These are phyloP conservation scores for Verbascum thapsus DNA, from an alignment of 257 asterid genomes.

Conservation along the genomic window DNA sequence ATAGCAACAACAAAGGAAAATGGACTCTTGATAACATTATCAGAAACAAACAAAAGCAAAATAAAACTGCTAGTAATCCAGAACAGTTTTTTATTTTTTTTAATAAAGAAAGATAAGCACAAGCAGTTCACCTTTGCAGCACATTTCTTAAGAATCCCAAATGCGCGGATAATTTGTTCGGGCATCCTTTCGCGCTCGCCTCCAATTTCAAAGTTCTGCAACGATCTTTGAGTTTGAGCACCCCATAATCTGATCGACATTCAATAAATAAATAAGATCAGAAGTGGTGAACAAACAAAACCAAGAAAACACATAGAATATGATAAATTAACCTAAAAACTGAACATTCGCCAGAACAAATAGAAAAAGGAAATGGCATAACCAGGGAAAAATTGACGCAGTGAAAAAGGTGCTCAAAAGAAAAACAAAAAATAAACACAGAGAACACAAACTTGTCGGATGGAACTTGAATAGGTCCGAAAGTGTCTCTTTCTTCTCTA, in stretches of 20 bases:
- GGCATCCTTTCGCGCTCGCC: constrained; percentile 98
- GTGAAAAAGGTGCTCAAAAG: neutral
- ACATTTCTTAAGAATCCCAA: constrained; percentile 93
- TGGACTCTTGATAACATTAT: neutral
- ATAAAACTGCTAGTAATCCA: constrained; percentile 12
- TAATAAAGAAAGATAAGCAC: constrained; percentile 1
- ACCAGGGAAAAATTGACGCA: neutral
- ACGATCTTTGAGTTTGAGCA: constrained; percentile 94
- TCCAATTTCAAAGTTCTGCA: constrained; percentile 95
- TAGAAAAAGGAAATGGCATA: neutral
- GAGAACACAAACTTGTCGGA: constrained; percentile 53
- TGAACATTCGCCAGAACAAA: neutral
- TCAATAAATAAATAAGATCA: neutral
- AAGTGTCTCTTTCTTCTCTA: constrained; percentile 89
- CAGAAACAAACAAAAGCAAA: constrained; percentile 12
- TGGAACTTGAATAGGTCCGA: constrained; percentile 92
- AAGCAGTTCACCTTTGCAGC: constrained; percentile 77
- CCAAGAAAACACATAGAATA: neutral
- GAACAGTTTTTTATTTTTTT: neutral
- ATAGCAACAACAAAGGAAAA: constrained; percentile 9
- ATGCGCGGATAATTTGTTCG: constrained; percentile 86
- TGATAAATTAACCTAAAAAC: no score
- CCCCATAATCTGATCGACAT: constrained; percentile 83
- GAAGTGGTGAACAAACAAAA: neutral
- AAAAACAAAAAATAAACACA: neutral